Conservation (phyloP, 1,284 basidiomycete species). For the Fistulina hepatica region DNA sequence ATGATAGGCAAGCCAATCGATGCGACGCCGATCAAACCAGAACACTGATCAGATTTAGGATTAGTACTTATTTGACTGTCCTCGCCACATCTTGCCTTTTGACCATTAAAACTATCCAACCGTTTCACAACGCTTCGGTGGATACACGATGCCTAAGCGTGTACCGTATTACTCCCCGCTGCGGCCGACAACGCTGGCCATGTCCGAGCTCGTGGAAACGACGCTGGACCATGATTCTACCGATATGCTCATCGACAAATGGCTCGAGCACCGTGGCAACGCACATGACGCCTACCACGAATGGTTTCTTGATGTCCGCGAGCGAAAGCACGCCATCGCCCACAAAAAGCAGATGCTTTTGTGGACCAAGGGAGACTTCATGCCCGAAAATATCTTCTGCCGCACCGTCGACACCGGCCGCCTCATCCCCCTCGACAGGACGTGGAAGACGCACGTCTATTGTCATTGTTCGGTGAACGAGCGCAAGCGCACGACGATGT, state of each 20-base stretch:
- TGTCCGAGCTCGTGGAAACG: slow-evolving; percentile 66
- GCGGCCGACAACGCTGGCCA: slow-evolving; percentile 48
- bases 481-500: slow-evolving; percentile 61
- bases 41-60: no score
- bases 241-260: slow-evolving; percentile 67
- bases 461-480: slow-evolving; percentile 64
- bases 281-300: slow-evolving; percentile 57
- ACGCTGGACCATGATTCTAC: slow-evolving; percentile 63
- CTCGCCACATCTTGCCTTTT: no score
- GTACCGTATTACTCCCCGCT: slow-evolving; percentile 51
- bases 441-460: slow-evolving; percentile 69
- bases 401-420: slow-evolving; percentile 64
- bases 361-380: slow-evolving; percentile 68
- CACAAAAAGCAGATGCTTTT: slow-evolving; percentile 48
- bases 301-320: slow-evolving; percentile 59
- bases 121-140: not conserved
- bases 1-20: no score
- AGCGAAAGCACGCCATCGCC: slow-evolving; percentile 44
- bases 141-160: slow-evolving; percentile 28
- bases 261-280: slow-evolving; percentile 57
- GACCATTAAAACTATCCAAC: no score
- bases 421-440: slow-evolving; percentile 63
- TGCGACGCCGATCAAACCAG: no score
- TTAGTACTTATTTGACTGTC: no score
- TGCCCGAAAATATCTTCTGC: slow-evolving; percentile 65